phyloP scores from a whole-genome alignment of 192 early-diverging fungal genomes.

The Coemansia brasiliensis region DNA sequence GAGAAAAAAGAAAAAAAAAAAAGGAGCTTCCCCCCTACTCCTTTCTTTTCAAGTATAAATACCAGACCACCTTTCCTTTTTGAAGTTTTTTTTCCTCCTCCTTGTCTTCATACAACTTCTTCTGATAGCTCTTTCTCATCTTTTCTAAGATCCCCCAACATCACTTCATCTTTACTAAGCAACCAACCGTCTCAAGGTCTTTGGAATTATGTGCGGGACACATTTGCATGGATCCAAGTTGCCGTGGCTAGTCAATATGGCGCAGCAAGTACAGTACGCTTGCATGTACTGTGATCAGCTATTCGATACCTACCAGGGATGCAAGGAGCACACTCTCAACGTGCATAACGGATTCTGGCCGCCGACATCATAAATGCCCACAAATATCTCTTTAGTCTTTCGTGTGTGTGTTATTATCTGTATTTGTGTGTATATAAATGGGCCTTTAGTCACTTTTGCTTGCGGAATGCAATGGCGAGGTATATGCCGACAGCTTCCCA shows the following conservation, averaged over 20 bases:
- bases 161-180: not conserved
- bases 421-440: not conserved
- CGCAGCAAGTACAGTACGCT: conserved; percentile 2
- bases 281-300: conserved; percentile 11
- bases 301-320: conserved; percentile 13
- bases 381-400: not conserved
- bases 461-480: conserved; percentile 33
- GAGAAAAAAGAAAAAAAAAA: not conserved
- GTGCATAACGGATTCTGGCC: conserved; percentile 14
- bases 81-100: too few species aligned
- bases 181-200: conserved; percentile 22
- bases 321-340: conserved; percentile 51
- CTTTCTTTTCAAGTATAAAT: not conserved
- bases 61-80: not conserved
- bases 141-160: too few species aligned
- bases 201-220: not conserved
- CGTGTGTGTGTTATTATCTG: too few species aligned
- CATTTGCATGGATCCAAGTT: conserved; percentile 1
- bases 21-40: not conserved
- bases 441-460: not conserved
- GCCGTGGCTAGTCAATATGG: not conserved
- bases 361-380: not conserved
- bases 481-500: conserved; percentile 87
- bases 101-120: too few species aligned
- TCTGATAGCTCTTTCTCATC: too few species aligned